These are phyloP conservation scores for Hypoxylon fuscum DNA, from an alignment of 495 filamentous ascomycete species.

Conservation along the genomic window DNA sequence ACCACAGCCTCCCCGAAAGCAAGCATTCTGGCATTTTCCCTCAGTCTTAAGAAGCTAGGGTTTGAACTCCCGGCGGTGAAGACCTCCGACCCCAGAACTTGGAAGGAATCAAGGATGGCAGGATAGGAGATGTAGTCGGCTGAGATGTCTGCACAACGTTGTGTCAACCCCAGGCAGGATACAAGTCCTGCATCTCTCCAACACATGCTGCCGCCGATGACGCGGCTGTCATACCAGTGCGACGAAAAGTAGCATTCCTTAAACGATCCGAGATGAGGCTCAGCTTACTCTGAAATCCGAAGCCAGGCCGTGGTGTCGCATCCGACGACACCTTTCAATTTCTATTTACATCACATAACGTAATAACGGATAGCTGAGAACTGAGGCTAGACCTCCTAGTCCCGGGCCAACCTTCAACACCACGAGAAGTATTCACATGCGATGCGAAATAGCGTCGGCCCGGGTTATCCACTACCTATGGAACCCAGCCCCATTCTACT, in stretches of 20 bases:
- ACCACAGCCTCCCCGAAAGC: not conserved
- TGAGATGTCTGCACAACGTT: conserved; percentile 7
- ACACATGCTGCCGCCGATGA: conserved; percentile 30
- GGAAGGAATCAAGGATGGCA: conserved; percentile 1
- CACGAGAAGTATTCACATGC: conserved; percentile 13
- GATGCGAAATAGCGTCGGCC: conserved; percentile 10
- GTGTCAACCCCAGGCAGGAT: not conserved
- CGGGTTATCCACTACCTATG: conserved; percentile 4
- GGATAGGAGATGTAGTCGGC: not conserved
- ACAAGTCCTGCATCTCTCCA: conserved; percentile 15
- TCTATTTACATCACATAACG: conserved; percentile 32
- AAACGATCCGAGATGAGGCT: conserved; percentile 28
- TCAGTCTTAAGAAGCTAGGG: not conserved
- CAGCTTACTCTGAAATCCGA: conserved; percentile 30
- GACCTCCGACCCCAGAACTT: not conserved
- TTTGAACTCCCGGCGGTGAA: conserved; percentile 33
- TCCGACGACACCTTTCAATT: conserved; percentile 28
- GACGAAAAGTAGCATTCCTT: conserved; percentile 13
- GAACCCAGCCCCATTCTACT: conserved; percentile 11
- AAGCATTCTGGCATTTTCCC: not conserved
- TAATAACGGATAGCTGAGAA: conserved; percentile 21
- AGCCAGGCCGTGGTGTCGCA: conserved; percentile 24
- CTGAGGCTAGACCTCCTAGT: conserved; percentile 17
- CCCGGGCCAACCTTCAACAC: not conserved
- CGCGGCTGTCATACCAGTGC: conserved; percentile 34